phyloP scores from a whole-genome alignment of 345 rosid genomes.

The Bruguiera parviflora region DNA sequence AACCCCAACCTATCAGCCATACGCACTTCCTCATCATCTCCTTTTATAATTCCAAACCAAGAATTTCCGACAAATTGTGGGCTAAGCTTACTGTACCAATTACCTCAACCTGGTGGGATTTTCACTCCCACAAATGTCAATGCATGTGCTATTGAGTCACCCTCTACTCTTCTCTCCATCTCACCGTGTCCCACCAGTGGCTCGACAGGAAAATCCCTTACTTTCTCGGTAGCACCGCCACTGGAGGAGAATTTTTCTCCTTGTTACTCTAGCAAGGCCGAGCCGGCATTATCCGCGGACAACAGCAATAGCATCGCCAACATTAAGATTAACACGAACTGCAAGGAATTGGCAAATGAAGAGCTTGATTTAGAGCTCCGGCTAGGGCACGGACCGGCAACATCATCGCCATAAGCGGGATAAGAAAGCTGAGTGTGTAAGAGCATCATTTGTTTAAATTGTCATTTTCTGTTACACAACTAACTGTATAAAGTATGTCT shows the following conservation, averaged over 20 bases:
- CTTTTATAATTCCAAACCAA: slow-evolving; percentile 42
- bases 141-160: slow-evolving; percentile 31
- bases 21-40: slow-evolving; percentile 24
- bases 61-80: slow-evolving; percentile 45
- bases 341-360: slow-evolving; percentile 38
- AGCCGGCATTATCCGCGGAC: slow-evolving; percentile 21
- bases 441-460: slow-evolving; percentile 16
- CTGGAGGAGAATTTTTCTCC: slow-evolving; percentile 6
- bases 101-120: slow-evolving; percentile 53
- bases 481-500: slow-evolving; percentile 31
- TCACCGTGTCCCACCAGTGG: slow-evolving; percentile 33
- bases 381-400: slow-evolving; percentile 47
- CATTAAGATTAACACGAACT: slow-evolving; percentile 5
- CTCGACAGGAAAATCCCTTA: slow-evolving; percentile 21
- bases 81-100: slow-evolving; percentile 62
- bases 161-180: slow-evolving; percentile 48
- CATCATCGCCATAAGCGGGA: slow-evolving; percentile 14
- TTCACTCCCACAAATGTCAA: slow-evolving; percentile 22
- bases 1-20: slow-evolving; percentile 11
- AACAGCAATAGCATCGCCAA: slow-evolving; percentile 15
- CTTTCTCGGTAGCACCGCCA: neutral
- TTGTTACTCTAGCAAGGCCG: slow-evolving; percentile 21
- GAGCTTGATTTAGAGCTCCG: slow-evolving; percentile 92
- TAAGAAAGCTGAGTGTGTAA: slow-evolving; percentile 14
- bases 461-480: slow-evolving; percentile 41